Conservation (phyloP, 1,139 yeast species). For the Yamadazyma blattariae region DNA sequence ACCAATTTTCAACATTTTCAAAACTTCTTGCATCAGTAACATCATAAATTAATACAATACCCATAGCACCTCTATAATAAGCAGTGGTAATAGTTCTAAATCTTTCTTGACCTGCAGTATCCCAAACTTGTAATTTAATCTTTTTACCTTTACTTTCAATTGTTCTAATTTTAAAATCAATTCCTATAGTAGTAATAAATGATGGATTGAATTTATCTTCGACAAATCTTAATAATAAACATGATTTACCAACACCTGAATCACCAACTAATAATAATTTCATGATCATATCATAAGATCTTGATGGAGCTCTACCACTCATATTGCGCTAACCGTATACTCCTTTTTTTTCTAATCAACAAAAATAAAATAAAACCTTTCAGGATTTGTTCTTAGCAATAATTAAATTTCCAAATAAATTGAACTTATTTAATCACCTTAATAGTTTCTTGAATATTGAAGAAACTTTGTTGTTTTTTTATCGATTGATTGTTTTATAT, state of each 20-base stretch:
- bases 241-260: slow-evolving; percentile 96
- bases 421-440: too few relatives aligned
- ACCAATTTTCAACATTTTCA: slow-evolving; percentile 86
- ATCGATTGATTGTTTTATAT: too few relatives aligned
- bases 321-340: slow-evolving; percentile 17
- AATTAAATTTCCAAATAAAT: too few relatives aligned
- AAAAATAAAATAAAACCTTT: too few relatives aligned
- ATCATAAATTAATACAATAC: slow-evolving; percentile 92
- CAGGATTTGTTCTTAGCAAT: background rate
- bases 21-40: slow-evolving; percentile 94
- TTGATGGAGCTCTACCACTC: slow-evolving; percentile 63
- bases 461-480: too few relatives aligned
- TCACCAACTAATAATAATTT: slow-evolving; percentile 93
- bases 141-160: slow-evolving; percentile 90
- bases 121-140: slow-evolving; percentile 97
- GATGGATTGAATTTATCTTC: slow-evolving; percentile 97
- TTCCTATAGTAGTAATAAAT: slow-evolving; percentile 95
- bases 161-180: slow-evolving; percentile 96
- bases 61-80: slow-evolving; percentile 98
- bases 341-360: slow-evolving; percentile 4
- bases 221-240: slow-evolving; percentile 88
- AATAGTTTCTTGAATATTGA: too few relatives aligned
- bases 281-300: slow-evolving; percentile 92
- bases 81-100: slow-evolving; percentile 98
- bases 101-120: slow-evolving; percentile 98